Base-by-base conservation (phyloP, 2,329 filamentous ascomycete genomes). In the Ceratocystis destructans region DNA sequence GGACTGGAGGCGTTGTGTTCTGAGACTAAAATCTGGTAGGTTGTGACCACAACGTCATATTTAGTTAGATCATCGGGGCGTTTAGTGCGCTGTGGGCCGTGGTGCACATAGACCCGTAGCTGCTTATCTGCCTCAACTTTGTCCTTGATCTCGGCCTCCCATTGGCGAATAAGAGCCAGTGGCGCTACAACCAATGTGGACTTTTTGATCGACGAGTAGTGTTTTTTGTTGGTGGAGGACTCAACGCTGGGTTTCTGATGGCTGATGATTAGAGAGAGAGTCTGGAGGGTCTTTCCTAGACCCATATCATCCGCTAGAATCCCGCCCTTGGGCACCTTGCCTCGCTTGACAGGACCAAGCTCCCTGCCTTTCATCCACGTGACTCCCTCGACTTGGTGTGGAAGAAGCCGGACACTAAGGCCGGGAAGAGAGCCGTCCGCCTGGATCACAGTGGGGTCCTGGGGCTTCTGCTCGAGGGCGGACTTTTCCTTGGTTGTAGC, bases 301-400 rank as follows among this genome's bases (percentile, higher is more conserved):
- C 93, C 93, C 93, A 97, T 95, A 73, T 99, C 94, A 72, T 99
- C 94, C 20, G 94, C 94, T 45, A 99, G 82, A 69, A 99, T 96
- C 20, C 94, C 94, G 45, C 94, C 94, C 71, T 95, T 94, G 37
- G 93, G 91, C 8, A 95, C 82, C 69, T 79, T 83, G 68, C 89
- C 89, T 71, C 87, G 88, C 77, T 94, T 96, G 68, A 89, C 85
- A 20, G 86, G 85, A 1, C 93, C 92, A 10, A 90, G 86, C 76
- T 99, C 94, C 72, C 95, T 90, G 68, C 92, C 89, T 66, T 83
- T 87, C 90, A 99, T 96, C 93, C 94, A 99, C 66, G 87, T 84
- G 0, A 97, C 87, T 71, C 94, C 94, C 66, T 96, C 90, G 15
- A 96, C 85, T 75, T 99, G 94, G 76, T 99, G 94, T 3, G 92